phyloP scores from a whole-genome alignment of 805 yeast genomes.

The Middelhovenomyces tepae region DNA sequence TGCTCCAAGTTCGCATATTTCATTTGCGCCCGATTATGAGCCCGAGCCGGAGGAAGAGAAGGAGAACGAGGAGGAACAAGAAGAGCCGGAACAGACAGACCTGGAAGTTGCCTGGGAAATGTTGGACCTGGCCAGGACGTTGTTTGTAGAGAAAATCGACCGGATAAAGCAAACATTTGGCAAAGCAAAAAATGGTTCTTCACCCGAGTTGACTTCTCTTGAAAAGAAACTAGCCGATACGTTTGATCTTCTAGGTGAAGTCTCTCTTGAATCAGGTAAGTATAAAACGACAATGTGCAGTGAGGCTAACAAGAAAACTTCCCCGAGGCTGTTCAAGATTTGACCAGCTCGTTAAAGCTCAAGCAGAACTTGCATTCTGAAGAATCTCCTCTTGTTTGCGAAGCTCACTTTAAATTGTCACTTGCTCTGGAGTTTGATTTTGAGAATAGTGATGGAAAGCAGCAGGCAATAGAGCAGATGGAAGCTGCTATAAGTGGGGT shows the following conservation, averaged over 20 bases:
- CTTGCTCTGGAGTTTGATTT: slow-evolving; percentile 65
- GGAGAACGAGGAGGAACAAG: slow-evolving; percentile 21
- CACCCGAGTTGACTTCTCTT: slow-evolving; percentile 23
- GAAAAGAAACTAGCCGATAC: slow-evolving; percentile 58
- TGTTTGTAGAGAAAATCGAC: slow-evolving; percentile 43
- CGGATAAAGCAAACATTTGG: slow-evolving; percentile 17
- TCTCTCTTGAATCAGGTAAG: slow-evolving; percentile 62
- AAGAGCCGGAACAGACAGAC: slow-evolving; percentile 50
- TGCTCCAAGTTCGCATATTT: slow-evolving; percentile 14
- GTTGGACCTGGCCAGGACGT: slow-evolving; percentile 64
- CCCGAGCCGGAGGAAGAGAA: slow-evolving; percentile 21
- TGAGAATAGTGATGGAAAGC: slow-evolving; percentile 40
- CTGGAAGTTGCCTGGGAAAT: slow-evolving; percentile 87
- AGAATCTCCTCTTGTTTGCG: slow-evolving; percentile 55
- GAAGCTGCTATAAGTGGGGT: slow-evolving; percentile 44
- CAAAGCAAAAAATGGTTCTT: background rate
- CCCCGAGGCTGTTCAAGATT: slow-evolving; percentile 65
- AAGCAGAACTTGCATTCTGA: slow-evolving; percentile 44
- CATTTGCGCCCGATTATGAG: slow-evolving; percentile 13
- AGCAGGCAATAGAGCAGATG: slow-evolving; percentile 47
- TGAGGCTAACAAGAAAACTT: slow-evolving; percentile 49
- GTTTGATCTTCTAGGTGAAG: slow-evolving; percentile 78
- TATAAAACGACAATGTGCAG: background rate
- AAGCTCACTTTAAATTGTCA: slow-evolving; percentile 72
- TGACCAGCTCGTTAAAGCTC: slow-evolving; percentile 46